These are phyloP conservation scores for Podospora bellae-mahoneyi DNA, from an alignment of 495 filamentous ascomycete genomes.

Conservation along the genomic window DNA sequence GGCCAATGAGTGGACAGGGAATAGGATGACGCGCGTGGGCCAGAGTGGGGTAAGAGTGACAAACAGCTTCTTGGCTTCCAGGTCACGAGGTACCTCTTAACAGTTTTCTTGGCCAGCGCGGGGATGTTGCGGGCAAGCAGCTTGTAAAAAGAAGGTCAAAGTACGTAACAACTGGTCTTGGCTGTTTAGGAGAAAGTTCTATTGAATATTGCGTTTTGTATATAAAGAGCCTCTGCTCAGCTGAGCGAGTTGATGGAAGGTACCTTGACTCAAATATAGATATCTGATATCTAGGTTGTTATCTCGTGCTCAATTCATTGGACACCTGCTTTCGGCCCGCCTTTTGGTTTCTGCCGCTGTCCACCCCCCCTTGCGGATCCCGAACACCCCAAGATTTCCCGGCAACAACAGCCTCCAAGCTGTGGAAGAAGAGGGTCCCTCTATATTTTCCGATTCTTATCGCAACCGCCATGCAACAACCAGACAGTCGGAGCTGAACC, in stretches of 20 bases:
- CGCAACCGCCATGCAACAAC: constrained; percentile 18
- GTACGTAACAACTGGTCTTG: neutral
- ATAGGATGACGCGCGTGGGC: constrained; percentile 5
- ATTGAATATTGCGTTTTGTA: neutral
- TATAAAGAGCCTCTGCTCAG: neutral
- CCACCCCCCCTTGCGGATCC: constrained; percentile 7
- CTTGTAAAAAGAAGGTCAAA: neutral
- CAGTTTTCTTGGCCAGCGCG: neutral
- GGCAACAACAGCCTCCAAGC: constrained; percentile 13
- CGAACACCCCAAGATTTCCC: constrained; percentile 21
- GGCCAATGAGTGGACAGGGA: neutral
- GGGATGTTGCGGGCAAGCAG: neutral
- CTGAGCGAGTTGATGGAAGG: neutral
- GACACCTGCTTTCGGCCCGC: constrained; percentile 1
- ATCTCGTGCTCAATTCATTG: neutral
- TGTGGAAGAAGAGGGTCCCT: constrained; percentile 6
- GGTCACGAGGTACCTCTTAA: constrained; percentile 10
- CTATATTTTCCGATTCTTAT: constrained; percentile 6
- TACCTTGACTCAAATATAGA: neutral
- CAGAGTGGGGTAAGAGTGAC: constrained; percentile 8
- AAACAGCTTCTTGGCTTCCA: constrained; percentile 10
- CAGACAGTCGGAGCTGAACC: neutral
- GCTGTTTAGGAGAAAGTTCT: neutral
- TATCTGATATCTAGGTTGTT: neutral
- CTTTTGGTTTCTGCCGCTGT: constrained; percentile 14